A percentile compares a stretch with the other conserved stretches of the same genome.
Conservation (phyloP, 2,329 filamentous ascomycete species). For the Biscogniauxia mediterranea region DNA sequence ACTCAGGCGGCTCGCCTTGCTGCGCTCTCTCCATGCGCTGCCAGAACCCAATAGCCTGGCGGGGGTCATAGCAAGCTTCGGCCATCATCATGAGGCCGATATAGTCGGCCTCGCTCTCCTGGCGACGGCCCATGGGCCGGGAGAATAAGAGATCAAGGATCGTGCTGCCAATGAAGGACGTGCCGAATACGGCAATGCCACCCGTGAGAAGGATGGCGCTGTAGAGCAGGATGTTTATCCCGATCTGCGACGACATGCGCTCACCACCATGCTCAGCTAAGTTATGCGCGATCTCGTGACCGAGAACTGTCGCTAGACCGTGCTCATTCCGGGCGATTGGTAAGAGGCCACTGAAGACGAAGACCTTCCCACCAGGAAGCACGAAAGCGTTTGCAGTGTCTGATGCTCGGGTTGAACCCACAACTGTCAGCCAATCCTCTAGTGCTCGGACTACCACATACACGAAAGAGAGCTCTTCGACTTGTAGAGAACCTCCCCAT, state of each 20-base stretch:
- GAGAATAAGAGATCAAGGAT: conserved; percentile 63
- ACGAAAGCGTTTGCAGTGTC: conserved; percentile 71
- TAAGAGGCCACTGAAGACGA: conserved; percentile 73
- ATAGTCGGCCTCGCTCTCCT: conserved; percentile 77
- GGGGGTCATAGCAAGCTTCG: conserved; percentile 72
- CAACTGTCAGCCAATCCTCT: not conserved
- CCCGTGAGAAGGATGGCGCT: conserved; percentile 50
- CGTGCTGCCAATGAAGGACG: conserved; percentile 43
- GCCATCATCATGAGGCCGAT: conserved; percentile 83
- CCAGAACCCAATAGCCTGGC: conserved; percentile 66
- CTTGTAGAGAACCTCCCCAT: too few relatives aligned
- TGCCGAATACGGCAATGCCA: conserved; percentile 41
- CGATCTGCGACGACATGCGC: conserved; percentile 53
- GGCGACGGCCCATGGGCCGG: conserved; percentile 65
- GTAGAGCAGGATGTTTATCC: conserved; percentile 51
- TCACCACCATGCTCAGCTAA: conserved; percentile 68
- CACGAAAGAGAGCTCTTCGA: too few relatives aligned
- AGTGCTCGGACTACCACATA: too few relatives aligned
- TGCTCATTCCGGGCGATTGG: conserved; percentile 65
- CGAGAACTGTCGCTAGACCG: conserved; percentile 71
- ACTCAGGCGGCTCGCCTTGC: conserved; percentile 56
- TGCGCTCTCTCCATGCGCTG: conserved; percentile 58
- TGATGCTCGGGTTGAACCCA: conserved; percentile 18
- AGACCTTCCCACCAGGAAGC: conserved; percentile 75
- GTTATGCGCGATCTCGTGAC: conserved; percentile 79